These are phyloP conservation scores for Melaleuca alternifolia DNA, from an alignment of 345 rosid species.

Conservation along the genomic window DNA sequence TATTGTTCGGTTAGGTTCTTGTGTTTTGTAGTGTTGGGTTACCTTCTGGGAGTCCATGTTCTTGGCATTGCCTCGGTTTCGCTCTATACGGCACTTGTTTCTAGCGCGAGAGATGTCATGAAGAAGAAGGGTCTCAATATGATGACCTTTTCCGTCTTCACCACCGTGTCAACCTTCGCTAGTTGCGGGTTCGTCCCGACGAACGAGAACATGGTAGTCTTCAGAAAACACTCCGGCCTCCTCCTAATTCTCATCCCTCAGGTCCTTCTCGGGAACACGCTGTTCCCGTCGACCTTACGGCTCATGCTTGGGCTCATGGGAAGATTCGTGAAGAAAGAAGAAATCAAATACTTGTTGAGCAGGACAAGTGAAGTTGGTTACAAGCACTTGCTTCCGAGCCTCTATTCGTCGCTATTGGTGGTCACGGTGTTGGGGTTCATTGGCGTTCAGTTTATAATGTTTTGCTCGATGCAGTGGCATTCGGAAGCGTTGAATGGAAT, in stretches of 20 bases:
- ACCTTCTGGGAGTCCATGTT: slow-evolving; percentile 19
- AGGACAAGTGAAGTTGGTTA: slow-evolving; percentile 26
- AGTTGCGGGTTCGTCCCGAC: slow-evolving; percentile 65
- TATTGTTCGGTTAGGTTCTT: slow-evolving; percentile 9
- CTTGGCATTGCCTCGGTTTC: slow-evolving; percentile 24
- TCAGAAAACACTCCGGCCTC: slow-evolving; percentile 42
- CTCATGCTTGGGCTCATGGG: slow-evolving; percentile 22
- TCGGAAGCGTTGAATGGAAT: slow-evolving; percentile 25
- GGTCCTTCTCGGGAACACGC: slow-evolving; percentile 43
- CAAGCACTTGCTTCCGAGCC: slow-evolving; percentile 28
- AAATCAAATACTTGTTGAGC: slow-evolving; percentile 24
- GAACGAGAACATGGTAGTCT: slow-evolving; percentile 62
- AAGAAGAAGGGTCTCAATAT: slow-evolving; percentile 16
- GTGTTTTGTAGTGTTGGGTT: slow-evolving; percentile 29
- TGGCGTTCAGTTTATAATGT: slow-evolving; percentile 17
- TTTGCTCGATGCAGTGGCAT: slow-evolving; percentile 46
- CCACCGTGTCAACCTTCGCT: slow-evolving; percentile 38
- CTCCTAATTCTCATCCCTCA: slow-evolving; percentile 42
- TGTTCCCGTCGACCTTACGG: slow-evolving; percentile 33
- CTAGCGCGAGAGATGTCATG: slow-evolving; percentile 27
- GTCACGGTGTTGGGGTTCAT: slow-evolving; percentile 36
- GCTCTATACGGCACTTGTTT: slow-evolving; percentile 15
- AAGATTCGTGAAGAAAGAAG: slow-evolving; percentile 19
- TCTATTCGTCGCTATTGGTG: slow-evolving; percentile 15
- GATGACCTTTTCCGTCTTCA: slow-evolving; percentile 42